These are phyloP conservation scores for Boletus pseudo-olivaceus DNA, from an alignment of 768 basidiomycete genomes.

Conservation along the genomic window DNA sequence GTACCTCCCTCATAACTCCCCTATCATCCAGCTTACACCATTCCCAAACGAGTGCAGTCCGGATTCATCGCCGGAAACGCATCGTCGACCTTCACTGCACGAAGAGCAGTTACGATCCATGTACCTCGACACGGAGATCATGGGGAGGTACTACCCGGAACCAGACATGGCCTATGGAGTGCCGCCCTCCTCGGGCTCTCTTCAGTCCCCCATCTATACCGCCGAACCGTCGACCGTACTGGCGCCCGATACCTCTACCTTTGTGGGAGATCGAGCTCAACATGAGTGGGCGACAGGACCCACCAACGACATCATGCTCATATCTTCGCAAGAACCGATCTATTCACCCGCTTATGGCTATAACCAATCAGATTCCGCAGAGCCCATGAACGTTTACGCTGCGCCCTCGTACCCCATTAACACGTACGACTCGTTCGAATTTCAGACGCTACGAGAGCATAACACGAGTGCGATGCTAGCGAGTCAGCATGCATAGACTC, in stretches of 20 bases:
- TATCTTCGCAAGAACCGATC: conserved; percentile 14
- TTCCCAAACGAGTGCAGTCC: conserved; percentile 18
- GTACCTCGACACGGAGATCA: conserved; percentile 22
- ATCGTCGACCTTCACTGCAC: conserved; percentile 14
- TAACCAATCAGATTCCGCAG: conserved; percentile 17
- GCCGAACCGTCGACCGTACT: conserved; percentile 10
- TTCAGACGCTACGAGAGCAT: conserved; percentile 32
- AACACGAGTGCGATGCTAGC: conserved; percentile 13
- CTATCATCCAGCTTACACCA: conserved; percentile 11
- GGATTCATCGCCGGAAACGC: conserved; percentile 10
- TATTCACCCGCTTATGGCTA: conserved; percentile 19
- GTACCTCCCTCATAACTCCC: conserved; percentile 21
- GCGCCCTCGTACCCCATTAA: conserved; percentile 12
- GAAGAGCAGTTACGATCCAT: conserved; percentile 22
- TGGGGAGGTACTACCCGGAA: conserved; percentile 21
- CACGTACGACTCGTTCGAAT: conserved; percentile 33
- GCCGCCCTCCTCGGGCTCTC: background rate
- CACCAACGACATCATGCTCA: conserved; percentile 12
- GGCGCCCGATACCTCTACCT: conserved; percentile 7
- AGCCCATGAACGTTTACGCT: conserved; percentile 17
- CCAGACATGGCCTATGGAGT: conserved; percentile 16
- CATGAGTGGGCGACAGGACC: conserved; percentile 14
- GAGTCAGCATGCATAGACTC: conserved; percentile 20
- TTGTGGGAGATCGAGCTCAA: conserved; percentile 11
- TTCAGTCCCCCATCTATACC: conserved; percentile 21